phyloP scores from a whole-genome alignment of 2,329 filamentous ascomycete genomes.

The Xylariaceae sp. region DNA sequence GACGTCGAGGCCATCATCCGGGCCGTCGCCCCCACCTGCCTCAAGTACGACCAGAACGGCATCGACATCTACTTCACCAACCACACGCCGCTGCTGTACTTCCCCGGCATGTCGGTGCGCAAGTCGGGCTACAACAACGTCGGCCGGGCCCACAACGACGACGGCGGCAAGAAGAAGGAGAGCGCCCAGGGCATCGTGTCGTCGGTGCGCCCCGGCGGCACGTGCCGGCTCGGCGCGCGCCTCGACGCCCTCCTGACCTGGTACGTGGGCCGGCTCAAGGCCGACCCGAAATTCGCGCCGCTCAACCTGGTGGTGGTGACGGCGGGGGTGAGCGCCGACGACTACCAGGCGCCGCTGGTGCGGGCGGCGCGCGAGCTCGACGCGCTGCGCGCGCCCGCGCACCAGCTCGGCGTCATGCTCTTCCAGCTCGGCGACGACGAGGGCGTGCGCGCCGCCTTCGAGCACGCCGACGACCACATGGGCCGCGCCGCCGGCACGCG shows the following conservation, averaged over 20 bases:
- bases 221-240: slow-evolving; percentile 21
- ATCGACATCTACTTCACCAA: slow-evolving; percentile 53
- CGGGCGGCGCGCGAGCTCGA: slow-evolving; percentile 13
- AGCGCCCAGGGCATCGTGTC: slow-evolving; percentile 18
- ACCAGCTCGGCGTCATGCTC: slow-evolving; percentile 34
- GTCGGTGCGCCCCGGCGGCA: slow-evolving; percentile 18
- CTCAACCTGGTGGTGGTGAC: slow-evolving; percentile 24
- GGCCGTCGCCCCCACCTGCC: slow-evolving; percentile 13
- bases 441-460: slow-evolving; percentile 14
- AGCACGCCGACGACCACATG: slow-evolving; percentile 18
- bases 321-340: slow-evolving; percentile 14
- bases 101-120: slow-evolving; percentile 17
- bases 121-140: slow-evolving; percentile 21
- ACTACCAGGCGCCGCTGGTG: slow-evolving; percentile 13
- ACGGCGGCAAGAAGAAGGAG: slow-evolving; percentile 11
- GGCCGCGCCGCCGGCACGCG: slow-evolving; percentile 12
- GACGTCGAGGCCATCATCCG: slow-evolving; percentile 16
- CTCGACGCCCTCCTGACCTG: slow-evolving; percentile 18
- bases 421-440: slow-evolving; percentile 20
- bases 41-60: slow-evolving; percentile 18
- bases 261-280: slow-evolving; percentile 21
- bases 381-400: slow-evolving; percentile 10
- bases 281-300: slow-evolving; percentile 18
- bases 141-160: slow-evolving; percentile 16
- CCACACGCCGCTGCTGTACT: slow-evolving; percentile 14